A percentile compares a stretch with the other conserved stretches of the same genome.
Evolutionary conservation across 2,329 filamentous ascomycete species (phyloP).

Genomic region (Aspergillus carbonarius): DNA sequence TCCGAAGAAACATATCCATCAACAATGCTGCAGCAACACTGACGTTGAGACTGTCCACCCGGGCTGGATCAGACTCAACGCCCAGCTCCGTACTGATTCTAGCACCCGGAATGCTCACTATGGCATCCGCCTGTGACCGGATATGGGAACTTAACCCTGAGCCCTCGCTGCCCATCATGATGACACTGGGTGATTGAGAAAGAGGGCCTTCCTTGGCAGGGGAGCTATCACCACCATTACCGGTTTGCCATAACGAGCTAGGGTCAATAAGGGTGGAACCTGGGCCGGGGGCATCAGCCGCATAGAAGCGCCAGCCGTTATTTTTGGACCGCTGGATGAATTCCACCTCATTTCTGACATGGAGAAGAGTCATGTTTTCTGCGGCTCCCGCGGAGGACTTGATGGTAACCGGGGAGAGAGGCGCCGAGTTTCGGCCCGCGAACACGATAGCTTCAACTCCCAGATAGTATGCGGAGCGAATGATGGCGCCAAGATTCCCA

Average conservation of each 20-base stretch:
- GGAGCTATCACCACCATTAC: slow-evolving; percentile 40
- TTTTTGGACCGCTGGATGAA: slow-evolving; percentile 69
- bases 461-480: slow-evolving; percentile 87
- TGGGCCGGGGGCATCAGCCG: slow-evolving; percentile 58
- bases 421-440: slow-evolving; percentile 70
- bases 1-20: slow-evolving; percentile 41
- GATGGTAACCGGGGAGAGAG: slow-evolving; percentile 72
- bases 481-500: slow-evolving; percentile 84
- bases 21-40: slow-evolving; percentile 81
- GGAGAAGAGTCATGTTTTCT: slow-evolving; percentile 74
- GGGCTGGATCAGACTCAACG: slow-evolving; percentile 40
- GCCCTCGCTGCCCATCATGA: slow-evolving; percentile 82
- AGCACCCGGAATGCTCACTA: slow-evolving; percentile 61
- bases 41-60: slow-evolving; percentile 90
- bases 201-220: slow-evolving; percentile 44
- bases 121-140: slow-evolving; percentile 63
- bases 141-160: slow-evolving; percentile 67
- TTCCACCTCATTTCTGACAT: slow-evolving; percentile 62
- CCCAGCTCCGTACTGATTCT: slow-evolving; percentile 44
- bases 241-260: neutral
- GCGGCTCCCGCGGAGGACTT: slow-evolving; percentile 88
- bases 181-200: slow-evolving; percentile 63
- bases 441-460: slow-evolving; percentile 81
- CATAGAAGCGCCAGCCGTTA: slow-evolving; percentile 80
- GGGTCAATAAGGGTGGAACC: slow-evolving; percentile 26